Evolutionary conservation across 208 protist genomes (phyloP).

Genomic region (Spongospora subterranea): DNA sequence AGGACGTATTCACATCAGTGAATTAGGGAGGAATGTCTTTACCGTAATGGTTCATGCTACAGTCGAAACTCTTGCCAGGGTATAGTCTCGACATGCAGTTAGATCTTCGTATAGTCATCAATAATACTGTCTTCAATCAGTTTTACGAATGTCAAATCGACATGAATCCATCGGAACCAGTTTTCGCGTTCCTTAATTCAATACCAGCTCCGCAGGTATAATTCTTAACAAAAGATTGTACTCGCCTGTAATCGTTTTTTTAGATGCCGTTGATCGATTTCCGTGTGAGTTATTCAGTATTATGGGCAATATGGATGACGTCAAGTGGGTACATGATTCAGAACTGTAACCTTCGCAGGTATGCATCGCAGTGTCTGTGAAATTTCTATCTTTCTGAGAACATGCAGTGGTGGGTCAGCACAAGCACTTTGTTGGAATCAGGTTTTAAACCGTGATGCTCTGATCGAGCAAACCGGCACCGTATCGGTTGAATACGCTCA

Average conservation of each 20-base stretch:
- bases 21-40: background rate
- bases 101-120: background rate
- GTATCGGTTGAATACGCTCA: background rate
- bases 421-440: background rate
- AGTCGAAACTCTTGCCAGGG: background rate
- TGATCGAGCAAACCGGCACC: background rate
- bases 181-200: background rate
- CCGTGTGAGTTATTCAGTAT: background rate
- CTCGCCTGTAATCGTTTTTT: background rate
- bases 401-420: background rate
- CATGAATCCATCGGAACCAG: background rate
- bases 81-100: background rate
- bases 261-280: constrained; percentile 33
- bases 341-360: background rate
- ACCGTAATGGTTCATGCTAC: background rate
- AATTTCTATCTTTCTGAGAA: background rate
- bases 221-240: background rate
- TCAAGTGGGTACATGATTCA: background rate
- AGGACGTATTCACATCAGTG: background rate
- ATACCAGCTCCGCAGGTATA: background rate
- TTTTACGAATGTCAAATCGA: constrained; percentile 3
- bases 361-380: background rate
- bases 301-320: constrained; percentile 20
- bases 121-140: background rate
- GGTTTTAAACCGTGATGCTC: background rate